Evolutionary conservation across 2,329 filamentous ascomycete species (phyloP), one percentile per base, ranked within the genome.

Genomic region (Ophiocordyceps robertsii): DNA sequence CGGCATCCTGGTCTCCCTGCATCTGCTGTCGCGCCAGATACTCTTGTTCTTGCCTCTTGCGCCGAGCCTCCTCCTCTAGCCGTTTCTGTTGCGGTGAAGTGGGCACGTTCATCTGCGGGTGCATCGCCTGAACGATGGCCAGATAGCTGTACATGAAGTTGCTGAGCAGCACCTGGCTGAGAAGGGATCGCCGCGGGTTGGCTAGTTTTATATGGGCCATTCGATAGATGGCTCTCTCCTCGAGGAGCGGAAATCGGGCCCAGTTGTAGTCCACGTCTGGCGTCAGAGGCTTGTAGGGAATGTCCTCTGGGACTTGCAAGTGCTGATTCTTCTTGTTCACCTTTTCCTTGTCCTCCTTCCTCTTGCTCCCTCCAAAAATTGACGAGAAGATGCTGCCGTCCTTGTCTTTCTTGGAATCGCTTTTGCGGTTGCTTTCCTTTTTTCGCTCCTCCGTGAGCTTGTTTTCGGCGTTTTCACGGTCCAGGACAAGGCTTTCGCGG

Each of bases 141-240:
- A 98, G 75, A 60, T 98, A 98, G 44, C 88, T 92, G 66, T 98
- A 98, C 92, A 98, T 98, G 64, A 98, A 98, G 61, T 98, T 98
- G 64, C 89, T 95, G 51, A 98, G 75, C 45, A 98, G 70, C 19
- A 98, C 92, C 62, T 98, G 92, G 46, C 90, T 95, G 57, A 94
- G 83, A 41, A 98, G 67, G 35, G 90, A 84, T 43, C 92, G 82
- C 37, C 90, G 81, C 32, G 92, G 92, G 57, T 98, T 96, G n/a
- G 92, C 92, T 47, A 98, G 77, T 63, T 98, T 98, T 65, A 96
- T 93, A 59, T 98, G 92, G 16, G 92, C 92, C 86, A 98, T 95
- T 47, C 92, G 80, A 63, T 98, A 98, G 46, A 98, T 98, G 17
- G 92, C 92, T 45, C 92, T 77, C 66, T 98, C 92, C 62, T 96